Evolutionary conservation across 768 basidiomycete species (phyloP).

Genomic region (Russula sp.): DNA sequence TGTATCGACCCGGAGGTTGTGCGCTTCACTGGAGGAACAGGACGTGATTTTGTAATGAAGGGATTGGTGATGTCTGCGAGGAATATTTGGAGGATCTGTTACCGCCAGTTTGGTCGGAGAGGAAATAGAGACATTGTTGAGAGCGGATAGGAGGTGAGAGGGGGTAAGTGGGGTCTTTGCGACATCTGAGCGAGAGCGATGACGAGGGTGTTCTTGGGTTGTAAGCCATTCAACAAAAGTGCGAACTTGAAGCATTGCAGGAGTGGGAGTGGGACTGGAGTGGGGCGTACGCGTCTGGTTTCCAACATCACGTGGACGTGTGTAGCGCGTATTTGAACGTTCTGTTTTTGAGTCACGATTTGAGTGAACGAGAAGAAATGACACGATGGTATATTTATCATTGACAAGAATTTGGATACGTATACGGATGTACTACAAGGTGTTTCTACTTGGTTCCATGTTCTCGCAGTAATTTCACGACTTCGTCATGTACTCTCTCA

Average conservation of each 20-base stretch:
- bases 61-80: constrained; percentile 58
- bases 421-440: too few species aligned
- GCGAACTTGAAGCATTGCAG: too few species aligned
- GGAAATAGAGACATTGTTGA: constrained; percentile 40
- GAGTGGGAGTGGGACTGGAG: too few species aligned
- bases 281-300: constrained; percentile 5
- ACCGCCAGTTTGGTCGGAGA: constrained; percentile 36
- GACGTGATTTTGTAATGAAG: constrained; percentile 55
- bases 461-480: too few species aligned
- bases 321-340: not conserved
- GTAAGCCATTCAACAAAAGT: constrained; percentile 32
- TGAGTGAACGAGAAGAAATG: too few species aligned
- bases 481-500: too few species aligned
- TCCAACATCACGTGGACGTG: constrained; percentile 24
- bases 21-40: constrained; percentile 65
- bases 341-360: too few species aligned
- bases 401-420: too few species aligned
- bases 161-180: constrained; percentile 50
- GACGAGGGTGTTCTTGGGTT: constrained; percentile 47
- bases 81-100: constrained; percentile 33
- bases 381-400: too few species aligned
- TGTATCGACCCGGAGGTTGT: constrained; percentile 47
- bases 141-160: constrained; percentile 39
- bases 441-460: too few species aligned
- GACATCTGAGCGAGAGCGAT: constrained; percentile 47